Conservation (phyloP, 148 eudicot genomes). For the Mesembryanthemum crystallinum region DNA sequence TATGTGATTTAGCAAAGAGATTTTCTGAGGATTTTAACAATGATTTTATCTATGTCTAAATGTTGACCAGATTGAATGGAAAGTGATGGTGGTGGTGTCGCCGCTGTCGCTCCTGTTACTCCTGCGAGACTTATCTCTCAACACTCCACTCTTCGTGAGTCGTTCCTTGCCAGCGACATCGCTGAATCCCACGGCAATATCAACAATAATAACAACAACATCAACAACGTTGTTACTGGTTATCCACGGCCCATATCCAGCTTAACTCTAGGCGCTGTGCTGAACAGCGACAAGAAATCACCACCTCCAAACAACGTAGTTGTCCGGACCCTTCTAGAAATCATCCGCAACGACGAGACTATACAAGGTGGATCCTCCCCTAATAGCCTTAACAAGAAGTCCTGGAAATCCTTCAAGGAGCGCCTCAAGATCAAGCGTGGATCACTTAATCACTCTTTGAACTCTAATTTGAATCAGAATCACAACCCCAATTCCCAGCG, state of each 20-base stretch:
- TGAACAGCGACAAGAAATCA: slow-evolving; percentile 31
- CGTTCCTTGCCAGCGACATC: slow-evolving; percentile 28
- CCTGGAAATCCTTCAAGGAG: slow-evolving; percentile 41
- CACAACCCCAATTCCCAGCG: slow-evolving; percentile 19
- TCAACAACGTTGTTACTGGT: not conserved
- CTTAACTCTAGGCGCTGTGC: slow-evolving; percentile 41
- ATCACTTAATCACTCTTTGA: not conserved
- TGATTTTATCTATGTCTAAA: not conserved
- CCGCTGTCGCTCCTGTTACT: slow-evolving; percentile 22
- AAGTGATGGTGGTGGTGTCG: slow-evolving; percentile 34
- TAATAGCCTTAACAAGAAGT: slow-evolving; percentile 23
- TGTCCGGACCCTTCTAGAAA: slow-evolving; percentile 45
- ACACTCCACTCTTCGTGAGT: slow-evolving; percentile 36
- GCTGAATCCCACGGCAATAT: slow-evolving; percentile 19
- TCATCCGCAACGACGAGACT: slow-evolving; percentile 44
- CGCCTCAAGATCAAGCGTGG: slow-evolving; percentile 29
- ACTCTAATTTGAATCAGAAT: slow-evolving; percentile 10
- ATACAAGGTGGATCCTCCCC: slow-evolving; percentile 13
- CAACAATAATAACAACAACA: not conserved
- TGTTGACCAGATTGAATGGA: slow-evolving; percentile 37
- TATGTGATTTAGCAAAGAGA: no score
- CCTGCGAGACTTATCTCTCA: slow-evolving; percentile 25
- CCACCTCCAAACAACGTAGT: slow-evolving; percentile 16
- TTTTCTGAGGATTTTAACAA: not conserved
- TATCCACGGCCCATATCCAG: slow-evolving; percentile 18